Evolutionary conservation across 768 basidiomycete species (phyloP), one percentile per base, ranked within the genome.

Genomic region (Boletellus ananas): DNA sequence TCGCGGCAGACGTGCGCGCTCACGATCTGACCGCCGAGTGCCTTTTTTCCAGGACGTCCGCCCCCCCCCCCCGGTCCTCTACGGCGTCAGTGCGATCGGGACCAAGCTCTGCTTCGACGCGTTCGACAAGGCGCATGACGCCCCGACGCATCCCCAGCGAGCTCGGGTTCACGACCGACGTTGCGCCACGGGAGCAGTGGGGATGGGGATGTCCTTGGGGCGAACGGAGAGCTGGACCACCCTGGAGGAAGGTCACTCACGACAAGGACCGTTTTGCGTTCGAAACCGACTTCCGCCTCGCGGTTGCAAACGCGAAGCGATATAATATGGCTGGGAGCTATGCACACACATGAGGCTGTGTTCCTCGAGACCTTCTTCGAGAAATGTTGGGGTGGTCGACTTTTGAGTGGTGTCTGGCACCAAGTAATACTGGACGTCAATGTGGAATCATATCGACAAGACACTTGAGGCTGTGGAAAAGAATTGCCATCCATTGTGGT

Each of bases 371-470:
- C 70, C 0, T 84, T 87, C 61, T 95, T 97, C 58, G 87, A 95
- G 56, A 90, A 88, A 71, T 77, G 93, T 94, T n/a, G n/a, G 61
- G 49, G 88, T 76, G 6, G 29, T 50, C 42, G 27, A 43, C 17
- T 42, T 41, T 41, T 39, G 18, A 34, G 27, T n/a, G 12, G 13
- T 38, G 51, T 21, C 38, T 55, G 40, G 39, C 31, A 14, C 39
- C 54, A 21, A 65, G n/a, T 9, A 29, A 41, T n/a, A 23, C 2
- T 47, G 36, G 20, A 39, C 38, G 42, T 39, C 53, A 95, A 93
- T 87, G 68, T 98, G 95, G 95, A 73, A 78, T 12, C 83, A 88
- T 43, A 88, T 90, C 65, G 85, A 85, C 67, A 88, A 90, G 70
- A 92, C 90, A 1, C 72, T 92, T 14, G 85, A 88, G 65, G 82